Evolutionary conservation across 495 filamentous ascomycete genomes (phyloP).

Genomic region (Clohesyomyces aquaticus): DNA sequence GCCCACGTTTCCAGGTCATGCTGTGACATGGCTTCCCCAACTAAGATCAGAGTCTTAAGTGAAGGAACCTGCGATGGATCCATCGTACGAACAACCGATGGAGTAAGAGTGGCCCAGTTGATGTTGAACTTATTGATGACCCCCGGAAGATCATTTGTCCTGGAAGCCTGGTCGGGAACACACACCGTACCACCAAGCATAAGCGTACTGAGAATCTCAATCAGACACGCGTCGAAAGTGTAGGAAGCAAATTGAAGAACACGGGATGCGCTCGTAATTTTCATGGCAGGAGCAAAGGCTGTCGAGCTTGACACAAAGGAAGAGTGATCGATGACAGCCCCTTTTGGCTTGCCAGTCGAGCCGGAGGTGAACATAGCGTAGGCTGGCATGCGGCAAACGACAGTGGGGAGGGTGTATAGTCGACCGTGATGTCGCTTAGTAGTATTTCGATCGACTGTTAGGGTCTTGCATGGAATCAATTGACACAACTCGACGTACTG

Average conservation of each 20-base stretch:
- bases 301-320: conserved; percentile 49
- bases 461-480: conserved; percentile 28
- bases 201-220: conserved; percentile 51
- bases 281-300: conserved; percentile 40
- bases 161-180: conserved; percentile 49
- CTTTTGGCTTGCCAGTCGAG: conserved; percentile 60
- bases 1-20: conserved; percentile 33
- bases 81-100: conserved; percentile 49
- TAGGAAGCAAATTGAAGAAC: conserved; percentile 55
- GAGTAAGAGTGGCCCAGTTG: conserved; percentile 51
- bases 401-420: conserved; percentile 23
- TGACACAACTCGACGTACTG: conserved; percentile 30
- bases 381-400: conserved; percentile 31
- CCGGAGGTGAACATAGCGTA: conserved; percentile 58
- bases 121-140: conserved; percentile 47
- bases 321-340: conserved; percentile 56
- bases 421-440: conserved; percentile 23
- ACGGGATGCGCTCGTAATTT: conserved; percentile 39
- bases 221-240: conserved; percentile 53
- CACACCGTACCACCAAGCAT: conserved; percentile 55
- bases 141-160: conserved; percentile 44
- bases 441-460: conserved; percentile 18
- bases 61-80: conserved; percentile 46
- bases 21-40: conserved; percentile 47
- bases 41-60: conserved; percentile 47